phyloP scores from a whole-genome alignment of 345 rosid genomes.

The Populus ilicifolia region DNA sequence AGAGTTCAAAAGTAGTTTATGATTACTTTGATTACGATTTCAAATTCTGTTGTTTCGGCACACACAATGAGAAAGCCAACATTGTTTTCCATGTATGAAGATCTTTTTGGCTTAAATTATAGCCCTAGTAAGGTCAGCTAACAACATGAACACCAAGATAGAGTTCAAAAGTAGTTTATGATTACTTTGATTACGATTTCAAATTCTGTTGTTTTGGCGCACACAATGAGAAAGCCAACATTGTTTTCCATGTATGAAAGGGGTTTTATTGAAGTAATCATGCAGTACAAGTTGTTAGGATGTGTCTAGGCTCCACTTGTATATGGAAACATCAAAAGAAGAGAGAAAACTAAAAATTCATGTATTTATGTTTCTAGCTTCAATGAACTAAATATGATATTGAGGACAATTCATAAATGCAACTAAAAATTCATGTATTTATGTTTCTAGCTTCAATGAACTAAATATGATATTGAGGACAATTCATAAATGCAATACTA shows the following conservation, averaged over 20 bases:
- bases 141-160: neutral
- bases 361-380: neutral
- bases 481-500: constrained; percentile 14
- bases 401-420: constrained; percentile 7
- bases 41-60: no score
- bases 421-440: neutral
- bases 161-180: neutral
- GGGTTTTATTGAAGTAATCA: neutral
- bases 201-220: neutral
- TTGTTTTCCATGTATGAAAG: neutral
- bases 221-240: neutral
- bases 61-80: no score
- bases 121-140: no score
- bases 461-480: neutral
- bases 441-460: neutral
- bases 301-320: neutral
- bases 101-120: no score
- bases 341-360: neutral
- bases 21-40: no score
- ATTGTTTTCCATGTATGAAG: no score
- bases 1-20: no score
- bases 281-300: neutral
- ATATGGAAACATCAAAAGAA: neutral
- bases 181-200: neutral
- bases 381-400: neutral